These are phyloP conservation scores for Pseudocercospora fijiensis DNA, from an alignment of 2,329 filamentous ascomycete genomes.

Conservation along the genomic window DNA sequence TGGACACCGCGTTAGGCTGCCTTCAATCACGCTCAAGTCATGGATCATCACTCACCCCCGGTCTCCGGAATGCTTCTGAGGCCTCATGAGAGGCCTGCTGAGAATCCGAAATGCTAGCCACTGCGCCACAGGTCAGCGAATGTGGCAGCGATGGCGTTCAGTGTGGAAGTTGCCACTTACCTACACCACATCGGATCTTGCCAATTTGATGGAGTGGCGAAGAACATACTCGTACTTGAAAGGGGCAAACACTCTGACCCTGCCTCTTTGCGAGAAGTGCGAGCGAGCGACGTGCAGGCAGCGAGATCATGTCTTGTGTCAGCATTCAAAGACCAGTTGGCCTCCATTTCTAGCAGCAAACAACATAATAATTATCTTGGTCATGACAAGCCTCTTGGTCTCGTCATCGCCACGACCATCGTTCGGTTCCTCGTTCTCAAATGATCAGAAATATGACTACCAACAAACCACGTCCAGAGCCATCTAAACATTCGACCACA, in stretches of 20 bases:
- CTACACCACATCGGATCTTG: slow-evolving; percentile 3
- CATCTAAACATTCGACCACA: not conserved
- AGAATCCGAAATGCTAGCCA: slow-evolving; percentile 11
- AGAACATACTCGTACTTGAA: not conserved
- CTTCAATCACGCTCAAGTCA: not conserved
- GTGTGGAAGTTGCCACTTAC: not conserved
- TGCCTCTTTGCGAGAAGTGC: not conserved
- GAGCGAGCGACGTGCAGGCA: not conserved
- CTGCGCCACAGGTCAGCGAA: not conserved
- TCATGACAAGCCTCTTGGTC: too few relatives aligned
- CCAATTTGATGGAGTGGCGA: not conserved
- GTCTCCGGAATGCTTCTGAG: slow-evolving; percentile 3
- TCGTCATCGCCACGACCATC: too few relatives aligned
- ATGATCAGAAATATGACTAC: too few relatives aligned
- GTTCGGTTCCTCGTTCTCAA: too few relatives aligned
- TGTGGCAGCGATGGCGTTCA: not conserved
- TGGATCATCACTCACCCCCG: not conserved
- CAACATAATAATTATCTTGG: too few relatives aligned
- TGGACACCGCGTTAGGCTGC: not conserved
- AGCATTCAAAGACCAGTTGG: not conserved
- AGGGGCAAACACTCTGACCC: not conserved
- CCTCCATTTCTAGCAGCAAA: not conserved
- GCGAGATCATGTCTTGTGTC: not conserved
- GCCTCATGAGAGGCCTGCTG: not conserved
- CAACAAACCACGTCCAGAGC: too few relatives aligned